Conservation (phyloP, 2,329 filamentous ascomycete species). For the Chlorencoelia australis region DNA sequence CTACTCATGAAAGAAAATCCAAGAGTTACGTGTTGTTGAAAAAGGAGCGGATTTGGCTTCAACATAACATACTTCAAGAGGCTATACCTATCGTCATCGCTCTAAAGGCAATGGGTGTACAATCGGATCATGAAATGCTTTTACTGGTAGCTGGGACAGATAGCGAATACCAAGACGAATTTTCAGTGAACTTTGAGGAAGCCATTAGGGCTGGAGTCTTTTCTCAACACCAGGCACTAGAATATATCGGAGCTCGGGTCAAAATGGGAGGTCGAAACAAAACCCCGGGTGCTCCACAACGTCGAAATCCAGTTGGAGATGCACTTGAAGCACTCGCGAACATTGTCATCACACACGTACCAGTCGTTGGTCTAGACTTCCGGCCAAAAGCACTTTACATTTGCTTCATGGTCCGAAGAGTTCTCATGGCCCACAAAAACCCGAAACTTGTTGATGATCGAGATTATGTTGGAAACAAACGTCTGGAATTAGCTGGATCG, state of each 20-base stretch:
- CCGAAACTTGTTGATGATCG: slow-evolving; percentile 85
- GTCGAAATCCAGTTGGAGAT: slow-evolving; percentile 79
- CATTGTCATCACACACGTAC: slow-evolving; percentile 89
- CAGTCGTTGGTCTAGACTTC: slow-evolving; percentile 85
- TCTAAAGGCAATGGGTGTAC: slow-evolving; percentile 84
- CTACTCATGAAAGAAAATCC: slow-evolving; percentile 93
- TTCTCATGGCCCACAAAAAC: slow-evolving; percentile 88
- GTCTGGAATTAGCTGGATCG: slow-evolving; percentile 88
- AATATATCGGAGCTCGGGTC: slow-evolving; percentile 79
- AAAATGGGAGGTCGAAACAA: slow-evolving; percentile 66
- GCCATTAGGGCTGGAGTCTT: slow-evolving; percentile 73
- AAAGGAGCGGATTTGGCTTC: slow-evolving; percentile 80
- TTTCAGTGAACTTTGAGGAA: slow-evolving; percentile 91
- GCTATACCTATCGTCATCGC: slow-evolving; percentile 92
- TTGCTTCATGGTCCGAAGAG: slow-evolving; percentile 93
- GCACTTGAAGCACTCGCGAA: slow-evolving; percentile 87
- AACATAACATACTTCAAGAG: slow-evolving; percentile 88
- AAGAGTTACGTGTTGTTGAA: slow-evolving; percentile 95
- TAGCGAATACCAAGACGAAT: slow-evolving; percentile 84
- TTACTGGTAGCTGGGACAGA: slow-evolving; percentile 83
- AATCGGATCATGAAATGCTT: slow-evolving; percentile 92
- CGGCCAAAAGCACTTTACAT: slow-evolving; percentile 95
- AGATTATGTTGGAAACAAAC: slow-evolving; percentile 97
- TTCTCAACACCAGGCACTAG: slow-evolving; percentile 90
- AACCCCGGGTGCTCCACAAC: slow-evolving; percentile 40